These are phyloP conservation scores for Ophiostoma triangulosporum DNA, from an alignment of 2,329 filamentous ascomycete genomes.

Conservation along the genomic window DNA sequence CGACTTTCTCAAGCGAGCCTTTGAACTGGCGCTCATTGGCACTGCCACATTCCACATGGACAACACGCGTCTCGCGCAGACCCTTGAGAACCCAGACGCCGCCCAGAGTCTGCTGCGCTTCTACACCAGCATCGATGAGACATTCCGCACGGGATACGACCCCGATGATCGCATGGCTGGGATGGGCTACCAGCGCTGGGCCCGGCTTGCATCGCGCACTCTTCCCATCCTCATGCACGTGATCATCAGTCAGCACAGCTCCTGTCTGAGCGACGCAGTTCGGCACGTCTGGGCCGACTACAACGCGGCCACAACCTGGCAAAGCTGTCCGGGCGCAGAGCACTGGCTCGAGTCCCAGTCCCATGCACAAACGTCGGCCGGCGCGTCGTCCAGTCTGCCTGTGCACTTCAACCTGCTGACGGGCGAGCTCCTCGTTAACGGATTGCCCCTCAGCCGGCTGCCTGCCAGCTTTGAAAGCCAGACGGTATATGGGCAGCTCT, in stretches of 20 bases:
- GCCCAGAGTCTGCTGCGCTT: background rate
- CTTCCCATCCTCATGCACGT: background rate
- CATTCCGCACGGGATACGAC: background rate
- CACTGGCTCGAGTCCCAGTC: background rate
- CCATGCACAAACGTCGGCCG: too few relatives aligned
- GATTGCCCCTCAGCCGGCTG: slow-evolving; percentile 32
- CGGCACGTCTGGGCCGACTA: background rate
- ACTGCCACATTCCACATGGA: background rate
- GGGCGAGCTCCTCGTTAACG: slow-evolving; percentile 38
- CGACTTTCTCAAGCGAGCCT: background rate
- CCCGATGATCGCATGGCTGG: background rate
- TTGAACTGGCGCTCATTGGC: background rate
- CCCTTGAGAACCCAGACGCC: background rate
- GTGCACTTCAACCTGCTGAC: slow-evolving; percentile 38
- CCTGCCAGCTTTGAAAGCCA: slow-evolving; percentile 30
- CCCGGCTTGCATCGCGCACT: background rate
- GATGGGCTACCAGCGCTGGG: background rate
- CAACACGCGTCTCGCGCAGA: background rate
- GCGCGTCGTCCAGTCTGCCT: background rate
- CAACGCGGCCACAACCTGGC: background rate
- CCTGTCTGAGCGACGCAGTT: background rate
- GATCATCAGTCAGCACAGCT: background rate
- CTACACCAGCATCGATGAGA: background rate
- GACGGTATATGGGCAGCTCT: slow-evolving; percentile 27
- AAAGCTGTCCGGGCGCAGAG: background rate